phyloP scores from a whole-genome alignment of 176 grass and related monocot species.

The Sorghum bicolor region Sorghum_bicolor_NCBIv3 NC_012877.2:58259001-58259500 shows the following conservation, averaged over 20 bases:
- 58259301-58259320: conserved; percentile 17
- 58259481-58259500: not conserved
- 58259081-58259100: no score
- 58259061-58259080: not conserved
- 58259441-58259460: conserved; percentile 1
- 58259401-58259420: conserved; percentile 58
- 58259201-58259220: conserved; percentile 32
- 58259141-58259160: not conserved
- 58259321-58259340: conserved; percentile 51
- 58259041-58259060: not conserved
- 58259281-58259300: conserved; percentile 6
- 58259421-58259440: conserved; percentile 44
- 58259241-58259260: conserved; percentile 32
- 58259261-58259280: conserved; percentile 34
- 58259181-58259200: conserved; percentile 36
- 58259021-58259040: not conserved
- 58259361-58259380: conserved; percentile 50
- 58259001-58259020: not conserved
- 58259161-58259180: not conserved
- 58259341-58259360: conserved; percentile 42
- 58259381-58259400: conserved; percentile 20
- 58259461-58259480: not conserved
- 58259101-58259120: not conserved
- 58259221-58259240: conserved; percentile 18
- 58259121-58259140: not conserved